Base-by-base conservation (phyloP, 2,329 filamentous ascomycete genomes). In the Metarhizium album region DNA sequence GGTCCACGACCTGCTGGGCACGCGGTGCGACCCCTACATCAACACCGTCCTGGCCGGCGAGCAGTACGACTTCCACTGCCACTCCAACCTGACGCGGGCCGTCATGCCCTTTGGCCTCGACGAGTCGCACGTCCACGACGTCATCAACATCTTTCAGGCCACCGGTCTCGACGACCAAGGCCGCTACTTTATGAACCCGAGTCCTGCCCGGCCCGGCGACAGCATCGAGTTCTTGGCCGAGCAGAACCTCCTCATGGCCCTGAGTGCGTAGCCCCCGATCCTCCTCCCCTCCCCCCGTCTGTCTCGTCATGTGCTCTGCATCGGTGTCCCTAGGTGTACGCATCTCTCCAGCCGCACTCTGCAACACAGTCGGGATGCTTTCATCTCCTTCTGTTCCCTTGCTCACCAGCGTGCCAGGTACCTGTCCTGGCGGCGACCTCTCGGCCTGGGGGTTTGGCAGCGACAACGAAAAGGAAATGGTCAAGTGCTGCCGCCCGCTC, bases 61-160 rank as follows among this genome's bases (percentile, higher is more conserved):
- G 47, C 74, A 74, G 31, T 93, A 89, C 63, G 84, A 93, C 64
- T 91, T 79, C 65, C 87, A 93, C 64, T 94, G 88, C 65, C 87
- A 91, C 61, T 88, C 84, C 2, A 94, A 94, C 64, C 75, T 94
- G 11, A 81, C 80, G 1, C 79, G 88, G 3, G 85, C 88, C 0
- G 79, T 93, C 2, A 54, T 83, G 1, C 82, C 83, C 0, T 82
- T 74, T 54, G 86, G 86, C 0, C 64, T 93, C 42, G 75, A 72
- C 4, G 88, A 93, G 66, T 71, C 73, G 29, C 87, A 93, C 61
- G 80, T 93, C 1, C 88, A 94, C 60, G 87, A 94, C 63, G 87
- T 94, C 0, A 74, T 94, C 49, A 94, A 94, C 60, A 73, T 94
- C 3, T 93, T 94, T 62, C 88, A 94, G 64, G 86, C 90, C 6